Evolutionary conservation across 2,329 filamentous ascomycete species (phyloP).

Genomic region (Sclerotinia subarctica): DNA sequence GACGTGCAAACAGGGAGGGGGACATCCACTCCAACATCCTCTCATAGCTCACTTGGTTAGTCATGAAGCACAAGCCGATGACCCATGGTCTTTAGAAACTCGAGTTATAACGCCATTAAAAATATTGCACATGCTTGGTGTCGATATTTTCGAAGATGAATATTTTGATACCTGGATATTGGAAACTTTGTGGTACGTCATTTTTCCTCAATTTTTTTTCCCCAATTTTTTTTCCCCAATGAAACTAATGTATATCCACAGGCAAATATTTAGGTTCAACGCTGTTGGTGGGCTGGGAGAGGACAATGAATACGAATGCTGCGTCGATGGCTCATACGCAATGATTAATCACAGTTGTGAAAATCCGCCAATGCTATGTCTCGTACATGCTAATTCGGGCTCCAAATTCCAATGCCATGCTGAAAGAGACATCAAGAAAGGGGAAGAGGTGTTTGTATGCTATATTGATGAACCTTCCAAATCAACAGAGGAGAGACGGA

Average conservation of each 20-base stretch:
- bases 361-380: neutral
- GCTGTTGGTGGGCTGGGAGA: neutral
- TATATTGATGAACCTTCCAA: neutral
- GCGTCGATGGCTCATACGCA: neutral
- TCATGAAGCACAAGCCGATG: neutral
- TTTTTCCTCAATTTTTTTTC: neutral
- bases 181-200: neutral
- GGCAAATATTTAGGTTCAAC: neutral
- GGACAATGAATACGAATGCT: neutral
- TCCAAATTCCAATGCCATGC: neutral
- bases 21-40: neutral
- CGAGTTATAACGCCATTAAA: neutral
- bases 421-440: neutral
- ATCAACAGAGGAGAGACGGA: neutral
- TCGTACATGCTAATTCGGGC: neutral
- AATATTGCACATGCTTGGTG: neutral
- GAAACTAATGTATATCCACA: neutral
- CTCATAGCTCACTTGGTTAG: neutral
- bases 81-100: neutral
- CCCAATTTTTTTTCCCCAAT: neutral
- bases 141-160: neutral
- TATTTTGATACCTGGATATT: constrained; percentile 3
- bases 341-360: neutral
- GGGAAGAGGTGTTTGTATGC: neutral
- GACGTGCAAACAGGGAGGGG: neutral